phyloP scores from a whole-genome alignment of 805 yeast genomes.

The Wickerhamomyces bisporus region DNA sequence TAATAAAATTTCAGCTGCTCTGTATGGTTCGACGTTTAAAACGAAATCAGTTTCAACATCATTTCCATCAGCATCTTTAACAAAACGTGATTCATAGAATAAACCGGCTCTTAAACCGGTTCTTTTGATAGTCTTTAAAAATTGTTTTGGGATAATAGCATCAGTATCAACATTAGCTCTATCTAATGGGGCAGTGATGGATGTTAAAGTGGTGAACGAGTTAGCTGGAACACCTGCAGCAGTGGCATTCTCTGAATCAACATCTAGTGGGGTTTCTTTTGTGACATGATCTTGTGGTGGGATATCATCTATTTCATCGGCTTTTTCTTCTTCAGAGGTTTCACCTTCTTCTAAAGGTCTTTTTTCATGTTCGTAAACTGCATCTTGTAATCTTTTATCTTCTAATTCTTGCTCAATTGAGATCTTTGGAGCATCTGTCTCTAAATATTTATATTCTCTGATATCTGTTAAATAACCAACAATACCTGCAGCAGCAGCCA shows the following conservation, averaged over 20 bases:
- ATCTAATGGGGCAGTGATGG: conserved; percentile 90
- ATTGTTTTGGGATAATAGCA: conserved; percentile 98
- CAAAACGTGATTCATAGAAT: conserved; percentile 86
- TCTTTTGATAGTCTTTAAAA: conserved; percentile 94
- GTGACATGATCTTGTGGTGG: conserved; percentile 46
- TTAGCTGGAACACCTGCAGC: conserved; percentile 56
- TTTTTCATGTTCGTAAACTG: conserved; percentile 68
- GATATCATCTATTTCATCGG: conserved; percentile 58
- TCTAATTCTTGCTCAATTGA: conserved; percentile 39
- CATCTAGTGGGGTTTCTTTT: conserved; percentile 34
- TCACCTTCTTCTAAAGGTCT: conserved; percentile 53
- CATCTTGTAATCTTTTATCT: conserved; percentile 58
- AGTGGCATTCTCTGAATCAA: conserved; percentile 21
- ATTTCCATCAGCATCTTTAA: conserved; percentile 61
- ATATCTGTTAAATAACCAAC: conserved; percentile 88
- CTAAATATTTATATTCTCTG: conserved; percentile 67
- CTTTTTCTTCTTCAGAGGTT: conserved; percentile 39
- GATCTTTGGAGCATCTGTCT: conserved; percentile 56
- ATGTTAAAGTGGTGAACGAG: conserved; percentile 67
- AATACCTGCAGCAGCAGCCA: conserved; percentile 99
- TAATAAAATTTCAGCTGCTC: conserved; percentile 72
- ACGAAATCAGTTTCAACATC: conserved; percentile 85
- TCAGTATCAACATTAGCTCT: conserved; percentile 97
- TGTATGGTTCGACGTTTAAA: conserved; percentile 80
- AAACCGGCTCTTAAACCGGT: conserved; percentile 88